Conservation (phyloP, 2,329 filamentous ascomycete species). For the Fusarium nodosum region DNA sequence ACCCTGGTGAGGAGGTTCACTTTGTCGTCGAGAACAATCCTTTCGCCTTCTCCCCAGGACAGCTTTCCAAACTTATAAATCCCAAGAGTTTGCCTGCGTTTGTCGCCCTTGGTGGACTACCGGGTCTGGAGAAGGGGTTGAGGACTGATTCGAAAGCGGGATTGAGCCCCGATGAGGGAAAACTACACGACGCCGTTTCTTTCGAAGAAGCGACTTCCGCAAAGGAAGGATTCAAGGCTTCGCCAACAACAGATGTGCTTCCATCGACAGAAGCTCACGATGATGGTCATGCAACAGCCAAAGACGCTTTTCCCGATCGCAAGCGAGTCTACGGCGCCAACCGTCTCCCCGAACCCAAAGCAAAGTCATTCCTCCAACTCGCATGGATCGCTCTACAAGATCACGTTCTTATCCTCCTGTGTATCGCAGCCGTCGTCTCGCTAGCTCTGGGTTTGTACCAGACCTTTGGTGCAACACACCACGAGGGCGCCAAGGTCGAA, state of each 20-base stretch:
- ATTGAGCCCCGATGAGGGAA: conserved; percentile 78
- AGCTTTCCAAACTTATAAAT: conserved; percentile 85
- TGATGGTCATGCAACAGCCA: background rate
- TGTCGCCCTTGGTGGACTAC: conserved; percentile 79
- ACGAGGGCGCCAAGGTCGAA: conserved; percentile 63
- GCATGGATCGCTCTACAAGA: conserved; percentile 78
- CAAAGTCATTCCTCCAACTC: conserved; percentile 69
- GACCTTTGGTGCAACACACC: conserved; percentile 65
- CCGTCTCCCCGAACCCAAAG: conserved; percentile 71
- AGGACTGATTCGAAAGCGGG: conserved; percentile 77
- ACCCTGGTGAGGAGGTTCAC: conserved; percentile 78
- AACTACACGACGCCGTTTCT: conserved; percentile 71
- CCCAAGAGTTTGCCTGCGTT: conserved; percentile 87
- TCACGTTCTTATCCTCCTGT: conserved; percentile 74
- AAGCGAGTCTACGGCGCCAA: conserved; percentile 57
- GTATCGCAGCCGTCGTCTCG: conserved; percentile 74
- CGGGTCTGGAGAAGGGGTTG: conserved; percentile 80
- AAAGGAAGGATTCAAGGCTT: conserved; percentile 15
- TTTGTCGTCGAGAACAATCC: conserved; percentile 81
- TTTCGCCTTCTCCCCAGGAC: conserved; percentile 84
- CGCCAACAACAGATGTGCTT: background rate
- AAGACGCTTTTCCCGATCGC: conserved; percentile 36
- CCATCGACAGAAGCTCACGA: conserved; percentile 5
- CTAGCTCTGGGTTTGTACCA: conserved; percentile 77
- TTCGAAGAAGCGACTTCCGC: conserved; percentile 72